phyloP scores from a whole-genome alignment of 2,329 filamentous ascomycete genomes.

The Penicillium sp. region DNA sequence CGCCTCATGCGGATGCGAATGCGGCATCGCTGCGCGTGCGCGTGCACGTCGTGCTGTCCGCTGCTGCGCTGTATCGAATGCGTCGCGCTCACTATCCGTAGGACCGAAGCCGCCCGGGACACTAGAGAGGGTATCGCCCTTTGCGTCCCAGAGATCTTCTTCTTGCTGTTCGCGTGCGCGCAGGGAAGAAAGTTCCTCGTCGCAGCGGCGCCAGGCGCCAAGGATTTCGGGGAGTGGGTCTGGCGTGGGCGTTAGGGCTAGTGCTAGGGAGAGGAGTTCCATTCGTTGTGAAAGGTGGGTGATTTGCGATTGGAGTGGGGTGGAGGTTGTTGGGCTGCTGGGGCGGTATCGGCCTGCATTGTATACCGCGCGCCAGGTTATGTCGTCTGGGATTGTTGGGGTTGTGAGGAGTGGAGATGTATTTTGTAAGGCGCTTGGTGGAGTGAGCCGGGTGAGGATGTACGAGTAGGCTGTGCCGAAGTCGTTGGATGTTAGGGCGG shows the following conservation, averaged over 20 bases:
- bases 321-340: slow-evolving; percentile 30
- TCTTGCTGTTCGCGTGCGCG: slow-evolving; percentile 59
- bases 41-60: slow-evolving; percentile 39
- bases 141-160: slow-evolving; percentile 62
- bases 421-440: slow-evolving; percentile 37
- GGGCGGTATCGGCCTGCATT: slow-evolving; percentile 62
- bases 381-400: slow-evolving; percentile 53
- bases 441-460: slow-evolving; percentile 62
- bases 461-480: slow-evolving; percentile 70
- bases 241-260: slow-evolving; percentile 62
- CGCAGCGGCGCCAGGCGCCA: slow-evolving; percentile 65
- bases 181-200: slow-evolving; percentile 62
- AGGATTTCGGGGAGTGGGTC: slow-evolving; percentile 64
- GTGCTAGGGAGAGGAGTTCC: slow-evolving; percentile 66
- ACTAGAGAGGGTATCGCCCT: slow-evolving; percentile 50
- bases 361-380: slow-evolving; percentile 68
- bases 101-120: slow-evolving; percentile 51
- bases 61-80: slow-evolving; percentile 48
- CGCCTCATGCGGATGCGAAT: slow-evolving; percentile 46
- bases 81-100: slow-evolving; percentile 49
- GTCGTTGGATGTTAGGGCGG: slow-evolving; percentile 48
- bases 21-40: slow-evolving; percentile 29
- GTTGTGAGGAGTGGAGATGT: slow-evolving; percentile 33
- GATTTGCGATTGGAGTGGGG: slow-evolving; percentile 49
- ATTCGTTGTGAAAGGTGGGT: slow-evolving; percentile 65